These are phyloP conservation scores for Irpex sp. DNA, from an alignment of 1,284 basidiomycete species.

Conservation along the genomic window DNA sequence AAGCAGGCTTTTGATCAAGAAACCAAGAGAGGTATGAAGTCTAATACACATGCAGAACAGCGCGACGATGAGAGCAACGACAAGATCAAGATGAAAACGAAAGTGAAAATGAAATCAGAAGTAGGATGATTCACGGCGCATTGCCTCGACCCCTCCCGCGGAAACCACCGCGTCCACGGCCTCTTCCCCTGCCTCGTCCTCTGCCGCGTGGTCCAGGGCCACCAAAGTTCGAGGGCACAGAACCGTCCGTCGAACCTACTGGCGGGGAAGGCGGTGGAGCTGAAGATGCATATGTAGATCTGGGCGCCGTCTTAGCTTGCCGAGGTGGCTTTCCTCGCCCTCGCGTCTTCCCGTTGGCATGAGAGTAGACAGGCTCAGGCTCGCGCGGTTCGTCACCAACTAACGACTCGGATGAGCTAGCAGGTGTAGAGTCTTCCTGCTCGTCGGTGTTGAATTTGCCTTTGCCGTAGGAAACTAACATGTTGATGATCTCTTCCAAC, in stretches of 20 bases:
- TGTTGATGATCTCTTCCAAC: conserved; percentile 47
- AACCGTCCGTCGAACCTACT: neutral
- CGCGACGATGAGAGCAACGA: no score
- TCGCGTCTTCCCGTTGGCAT: neutral
- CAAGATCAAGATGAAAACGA: no score
- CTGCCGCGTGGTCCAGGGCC: conserved; percentile 5
- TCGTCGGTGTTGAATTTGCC: conserved; percentile 24
- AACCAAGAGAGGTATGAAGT: neutral
- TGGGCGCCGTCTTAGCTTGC: neutral
- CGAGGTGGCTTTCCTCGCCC: neutral
- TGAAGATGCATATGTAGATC: neutral
- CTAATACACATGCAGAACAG: no score
- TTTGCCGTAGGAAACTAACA: conserved; percentile 51
- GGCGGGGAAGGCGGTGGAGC: neutral
- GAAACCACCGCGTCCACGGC: conserved; percentile 9
- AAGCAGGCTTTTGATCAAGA: neutral
- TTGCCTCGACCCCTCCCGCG: conserved; percentile 10
- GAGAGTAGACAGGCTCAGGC: neutral
- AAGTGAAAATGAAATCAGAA: no score
- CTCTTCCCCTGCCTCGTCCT: conserved; percentile 14
- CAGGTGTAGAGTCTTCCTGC: neutral
- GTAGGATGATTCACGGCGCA: neutral
- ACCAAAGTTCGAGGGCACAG: neutral
- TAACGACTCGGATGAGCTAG: neutral
- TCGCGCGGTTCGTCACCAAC: neutral